These are phyloP conservation scores for Licmophora abbreviata DNA, from an alignment of 108 stramenopile species.

Conservation along the genomic window DNA sequence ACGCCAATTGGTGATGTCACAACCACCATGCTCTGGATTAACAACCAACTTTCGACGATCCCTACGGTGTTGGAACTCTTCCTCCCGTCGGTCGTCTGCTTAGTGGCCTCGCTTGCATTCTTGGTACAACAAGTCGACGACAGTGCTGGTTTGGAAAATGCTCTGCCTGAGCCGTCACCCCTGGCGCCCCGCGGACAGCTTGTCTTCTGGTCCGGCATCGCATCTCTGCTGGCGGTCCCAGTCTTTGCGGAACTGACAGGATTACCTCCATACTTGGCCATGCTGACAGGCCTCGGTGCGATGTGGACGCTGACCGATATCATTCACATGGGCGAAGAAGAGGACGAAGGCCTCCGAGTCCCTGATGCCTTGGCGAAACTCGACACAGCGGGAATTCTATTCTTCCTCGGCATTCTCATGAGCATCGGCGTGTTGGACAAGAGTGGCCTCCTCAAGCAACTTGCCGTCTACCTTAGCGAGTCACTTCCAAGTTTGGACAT, in stretches of 20 bases:
- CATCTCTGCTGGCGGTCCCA: conserved; percentile 74
- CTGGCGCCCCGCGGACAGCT: conserved; percentile 79
- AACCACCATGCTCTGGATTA: conserved; percentile 96
- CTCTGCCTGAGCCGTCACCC: conserved; percentile 50
- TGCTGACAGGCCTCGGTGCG: conserved; percentile 88
- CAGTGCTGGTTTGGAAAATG: conserved; percentile 33
- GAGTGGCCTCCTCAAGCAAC: conserved; percentile 79
- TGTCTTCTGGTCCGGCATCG: conserved; percentile 86
- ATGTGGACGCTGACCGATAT: conserved; percentile 92
- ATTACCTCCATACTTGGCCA: conserved; percentile 89
- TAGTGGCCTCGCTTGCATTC: conserved; percentile 74
- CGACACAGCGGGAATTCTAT: conserved; percentile 87
- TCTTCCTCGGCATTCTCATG: conserved; percentile 95
- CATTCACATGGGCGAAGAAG: conserved; percentile 88
- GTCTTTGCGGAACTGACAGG: conserved; percentile 88
- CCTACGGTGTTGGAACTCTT: conserved; percentile 86
- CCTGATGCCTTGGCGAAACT: conserved; percentile 75
- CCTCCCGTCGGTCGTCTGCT: conserved; percentile 79
- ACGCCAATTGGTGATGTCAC: conserved; percentile 95
- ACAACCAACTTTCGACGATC: conserved; percentile 78
- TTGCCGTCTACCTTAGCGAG: conserved; percentile 81
- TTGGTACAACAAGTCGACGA: conserved; percentile 80
- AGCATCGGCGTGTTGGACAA: conserved; percentile 90
- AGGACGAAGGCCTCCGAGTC: conserved; percentile 68
- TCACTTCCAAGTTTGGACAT: conserved; percentile 85